phyloP scores from a whole-genome alignment of 2,329 filamentous ascomycete species.

The Orbilia blumenaviensis region DNA sequence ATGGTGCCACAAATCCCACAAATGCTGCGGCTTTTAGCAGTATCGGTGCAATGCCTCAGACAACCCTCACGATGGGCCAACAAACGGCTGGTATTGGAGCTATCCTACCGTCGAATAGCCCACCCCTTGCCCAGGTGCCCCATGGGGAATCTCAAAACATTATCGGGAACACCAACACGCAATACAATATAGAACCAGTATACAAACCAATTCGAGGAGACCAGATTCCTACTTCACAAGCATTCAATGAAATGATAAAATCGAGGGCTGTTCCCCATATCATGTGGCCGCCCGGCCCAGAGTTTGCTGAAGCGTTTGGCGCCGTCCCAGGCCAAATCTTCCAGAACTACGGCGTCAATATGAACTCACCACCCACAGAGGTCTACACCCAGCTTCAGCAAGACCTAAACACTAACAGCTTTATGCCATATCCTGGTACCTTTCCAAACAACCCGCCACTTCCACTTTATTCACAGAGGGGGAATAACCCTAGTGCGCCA shows the following conservation, averaged over 20 bases:
- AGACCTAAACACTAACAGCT: not conserved
- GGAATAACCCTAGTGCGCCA: not conserved
- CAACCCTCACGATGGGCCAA: not conserved
- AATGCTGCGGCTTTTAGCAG: too few relatives aligned
- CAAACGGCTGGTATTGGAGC: too few relatives aligned
- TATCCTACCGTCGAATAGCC: not conserved
- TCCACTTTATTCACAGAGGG: not conserved
- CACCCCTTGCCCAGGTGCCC: not conserved
- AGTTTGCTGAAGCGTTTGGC: not conserved
- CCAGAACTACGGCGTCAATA: not conserved
- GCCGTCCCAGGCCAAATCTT: not conserved
- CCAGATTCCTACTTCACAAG: not conserved
- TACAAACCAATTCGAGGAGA: not conserved
- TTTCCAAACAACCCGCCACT: not conserved
- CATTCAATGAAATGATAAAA: not conserved
- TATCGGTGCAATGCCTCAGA: not conserved
- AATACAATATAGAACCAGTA: not conserved
- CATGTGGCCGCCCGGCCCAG: not conserved
- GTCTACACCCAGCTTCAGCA: not conserved
- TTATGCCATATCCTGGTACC: too few relatives aligned
- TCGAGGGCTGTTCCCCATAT: not conserved
- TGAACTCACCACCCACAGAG: not conserved
- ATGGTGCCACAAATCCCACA: not conserved
- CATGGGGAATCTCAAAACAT: not conserved
- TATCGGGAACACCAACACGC: not conserved